Evolutionary conservation across 805 yeast genomes (phyloP), one percentile per base, ranked within the genome.

Genomic region (Priceomyces carsonii): DNA sequence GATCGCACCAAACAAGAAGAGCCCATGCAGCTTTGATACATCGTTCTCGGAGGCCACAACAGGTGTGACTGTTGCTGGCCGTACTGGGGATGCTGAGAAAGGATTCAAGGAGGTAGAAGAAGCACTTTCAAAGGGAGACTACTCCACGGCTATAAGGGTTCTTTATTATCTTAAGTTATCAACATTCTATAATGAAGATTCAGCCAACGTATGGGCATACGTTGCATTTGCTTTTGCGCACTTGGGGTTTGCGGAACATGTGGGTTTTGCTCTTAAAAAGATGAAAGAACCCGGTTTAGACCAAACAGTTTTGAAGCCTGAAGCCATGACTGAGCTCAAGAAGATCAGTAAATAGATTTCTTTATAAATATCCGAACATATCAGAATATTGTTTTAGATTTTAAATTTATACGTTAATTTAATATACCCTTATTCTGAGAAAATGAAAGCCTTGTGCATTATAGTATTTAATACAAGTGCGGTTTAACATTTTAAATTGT

Each of bases 131-230:
- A 18, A 23, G 9, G 38, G 35, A 6, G 38, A 38, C 12, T 38
- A 29, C 32, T 38, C 42, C 13, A 16, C 26, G 8, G 42, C 42
- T 14, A 38, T 38, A 19, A 38, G 42, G 30, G 26, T 29, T 8
- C 37, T 38, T 15, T 38, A 33, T 29, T 38, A 38, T 29, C 38
- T 38, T 18, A 38, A 38, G 15, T 30, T 29, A n/a, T 38, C 42
- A 10, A 34, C 42, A 8, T 38, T 38, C 16, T 34, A 34, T 26
- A 38, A 38, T 26, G 42, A 38, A 18, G 42, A 38, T 14, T 29
- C 42, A 15, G 42, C 42, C 15, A 38, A 38, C 18, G 42, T 38
- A 16, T 38, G 42, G 42, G 42, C 42, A 2, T 38, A 38, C 18
- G 28, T 38, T 38, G 42, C 38, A 14, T 38, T 38, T 30, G 38